These are phyloP conservation scores for Gremmenia infestans DNA, from an alignment of 2,329 filamentous ascomycete genomes.

Conservation along the genomic window DNA sequence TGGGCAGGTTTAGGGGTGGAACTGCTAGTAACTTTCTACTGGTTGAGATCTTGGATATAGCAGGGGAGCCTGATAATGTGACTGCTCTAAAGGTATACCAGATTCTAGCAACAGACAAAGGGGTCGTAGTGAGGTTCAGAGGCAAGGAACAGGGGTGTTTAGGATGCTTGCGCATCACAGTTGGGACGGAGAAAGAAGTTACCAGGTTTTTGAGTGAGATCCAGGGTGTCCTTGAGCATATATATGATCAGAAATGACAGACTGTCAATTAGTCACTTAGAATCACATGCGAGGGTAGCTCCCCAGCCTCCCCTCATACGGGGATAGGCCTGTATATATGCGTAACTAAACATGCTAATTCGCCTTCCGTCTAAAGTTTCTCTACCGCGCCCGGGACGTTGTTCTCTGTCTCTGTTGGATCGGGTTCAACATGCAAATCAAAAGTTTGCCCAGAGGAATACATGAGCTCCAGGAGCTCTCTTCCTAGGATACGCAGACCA, in stretches of 20 bases:
- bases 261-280: too few species aligned
- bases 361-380: too few species aligned
- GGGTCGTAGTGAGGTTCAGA: slow-evolving; percentile 89
- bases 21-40: slow-evolving; percentile 82
- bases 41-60: slow-evolving; percentile 74
- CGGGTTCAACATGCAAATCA: too few species aligned
- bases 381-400: too few species aligned
- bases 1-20: slow-evolving; percentile 79
- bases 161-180: slow-evolving; percentile 85
- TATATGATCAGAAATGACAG: not conserved
- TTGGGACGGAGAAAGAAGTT: slow-evolving; percentile 86
- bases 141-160: slow-evolving; percentile 88
- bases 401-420: too few species aligned
- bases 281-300: too few species aligned
- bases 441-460: too few species aligned
- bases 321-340: too few species aligned
- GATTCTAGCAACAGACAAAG: slow-evolving; percentile 73
- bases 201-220: slow-evolving; percentile 71
- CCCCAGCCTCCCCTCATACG: too few species aligned
- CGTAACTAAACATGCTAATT: too few species aligned
- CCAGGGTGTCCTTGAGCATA: slow-evolving; percentile 29
- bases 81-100: slow-evolving; percentile 79
- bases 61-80: slow-evolving; percentile 72
- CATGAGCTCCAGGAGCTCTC: too few species aligned
- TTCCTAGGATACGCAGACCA: too few species aligned